A percentile compares a stretch with the other conserved stretches of the same genome.
Conservation (phyloP, 2,329 filamentous ascomycete genomes). For the Piedraia hortae region DNA sequence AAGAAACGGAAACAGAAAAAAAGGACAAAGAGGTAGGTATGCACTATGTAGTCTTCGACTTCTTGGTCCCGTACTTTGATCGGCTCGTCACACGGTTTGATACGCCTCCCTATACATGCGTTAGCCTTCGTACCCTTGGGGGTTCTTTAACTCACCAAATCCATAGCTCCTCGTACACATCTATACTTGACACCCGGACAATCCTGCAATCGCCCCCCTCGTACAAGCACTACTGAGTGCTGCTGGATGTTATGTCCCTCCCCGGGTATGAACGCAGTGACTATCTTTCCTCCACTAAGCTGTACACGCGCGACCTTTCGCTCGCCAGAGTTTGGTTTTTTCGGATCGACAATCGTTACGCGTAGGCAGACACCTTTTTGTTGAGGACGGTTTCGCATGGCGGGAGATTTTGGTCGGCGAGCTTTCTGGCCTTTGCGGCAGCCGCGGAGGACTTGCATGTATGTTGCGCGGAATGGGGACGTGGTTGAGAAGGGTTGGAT, state of each 20-base stretch:
- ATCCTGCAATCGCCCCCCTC: slow-evolving; percentile 80
- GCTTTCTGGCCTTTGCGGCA: slow-evolving; percentile 55
- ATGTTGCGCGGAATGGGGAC: slow-evolving; percentile 16
- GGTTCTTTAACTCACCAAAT: slow-evolving; percentile 40
- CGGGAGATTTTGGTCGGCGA: slow-evolving; percentile 69
- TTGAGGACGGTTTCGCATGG: slow-evolving; percentile 46
- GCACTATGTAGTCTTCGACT: slow-evolving; percentile 53
- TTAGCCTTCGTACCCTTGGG: background rate
- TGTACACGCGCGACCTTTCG: slow-evolving; percentile 82
- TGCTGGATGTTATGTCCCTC: slow-evolving; percentile 97
- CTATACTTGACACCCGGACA: slow-evolving; percentile 96
- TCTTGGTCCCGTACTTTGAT: slow-evolving; percentile 97
- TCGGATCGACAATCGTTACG: slow-evolving; percentile 78
- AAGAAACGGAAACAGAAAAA: slow-evolving; percentile 12
- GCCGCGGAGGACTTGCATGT: slow-evolving; percentile 30
- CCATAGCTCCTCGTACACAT: slow-evolving; percentile 67
- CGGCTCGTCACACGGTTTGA: slow-evolving; percentile 55
- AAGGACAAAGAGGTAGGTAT: slow-evolving; percentile 11
- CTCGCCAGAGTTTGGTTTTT: slow-evolving; percentile 97
- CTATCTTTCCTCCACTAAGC: slow-evolving; percentile 57
- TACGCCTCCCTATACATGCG: slow-evolving; percentile 47
- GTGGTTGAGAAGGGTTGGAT: slow-evolving; percentile 15
- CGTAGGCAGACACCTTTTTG: slow-evolving; percentile 93
- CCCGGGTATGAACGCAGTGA: slow-evolving; percentile 86
- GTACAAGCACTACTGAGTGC: slow-evolving; percentile 89